A percentile compares a stretch with the other conserved stretches of the same genome.
Conservation (phyloP, 805 yeast species). For the Cyberlindnera maritima region DNA sequence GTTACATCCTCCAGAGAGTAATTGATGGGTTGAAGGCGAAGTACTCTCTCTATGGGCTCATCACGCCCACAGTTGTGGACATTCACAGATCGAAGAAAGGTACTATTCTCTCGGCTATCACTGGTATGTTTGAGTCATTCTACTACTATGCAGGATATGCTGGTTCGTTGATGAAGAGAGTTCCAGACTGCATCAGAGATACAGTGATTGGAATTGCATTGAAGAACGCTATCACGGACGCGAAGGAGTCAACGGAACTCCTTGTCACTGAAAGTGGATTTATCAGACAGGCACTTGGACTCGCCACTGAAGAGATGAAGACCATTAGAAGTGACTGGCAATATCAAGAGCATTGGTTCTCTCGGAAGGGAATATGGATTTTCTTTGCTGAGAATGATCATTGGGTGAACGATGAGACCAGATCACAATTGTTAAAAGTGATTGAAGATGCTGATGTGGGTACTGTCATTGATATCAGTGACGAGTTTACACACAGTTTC, state of each 20-base stretch:
- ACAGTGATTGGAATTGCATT: constrained; percentile 8
- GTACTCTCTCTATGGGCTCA: constrained; percentile 50
- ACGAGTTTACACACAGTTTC: constrained; percentile 53
- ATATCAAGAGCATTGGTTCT: constrained; percentile 48
- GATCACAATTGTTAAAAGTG: constrained; percentile 38
- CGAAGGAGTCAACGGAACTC: constrained; percentile 36
- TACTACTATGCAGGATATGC: constrained; percentile 31
- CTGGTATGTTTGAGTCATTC: constrained; percentile 28
- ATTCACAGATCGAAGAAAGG: constrained; percentile 50
- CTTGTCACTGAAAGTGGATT: constrained; percentile 42
- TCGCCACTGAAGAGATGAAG: constrained; percentile 61
- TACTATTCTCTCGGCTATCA: constrained; percentile 27
- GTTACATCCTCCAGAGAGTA: constrained; percentile 58
- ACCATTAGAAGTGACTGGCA: constrained; percentile 46
- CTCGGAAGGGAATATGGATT: constrained; percentile 41
- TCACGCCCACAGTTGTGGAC: constrained; percentile 69
- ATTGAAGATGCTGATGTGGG: constrained; percentile 33
- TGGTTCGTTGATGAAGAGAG: constrained; percentile 21
- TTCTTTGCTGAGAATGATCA: constrained; percentile 59
- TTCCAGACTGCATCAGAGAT: constrained; percentile 25
- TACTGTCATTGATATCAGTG: constrained; percentile 31
- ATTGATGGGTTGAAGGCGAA: constrained; percentile 29
- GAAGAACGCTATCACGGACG: constrained; percentile 10
- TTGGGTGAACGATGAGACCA: constrained; percentile 59
- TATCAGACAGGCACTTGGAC: constrained; percentile 50